A percentile compares a stretch with the other conserved stretches of the same genome.
phyloP scores from a whole-genome alignment of 139 green algal species.

The Monoraphidium neglectum region DNA sequence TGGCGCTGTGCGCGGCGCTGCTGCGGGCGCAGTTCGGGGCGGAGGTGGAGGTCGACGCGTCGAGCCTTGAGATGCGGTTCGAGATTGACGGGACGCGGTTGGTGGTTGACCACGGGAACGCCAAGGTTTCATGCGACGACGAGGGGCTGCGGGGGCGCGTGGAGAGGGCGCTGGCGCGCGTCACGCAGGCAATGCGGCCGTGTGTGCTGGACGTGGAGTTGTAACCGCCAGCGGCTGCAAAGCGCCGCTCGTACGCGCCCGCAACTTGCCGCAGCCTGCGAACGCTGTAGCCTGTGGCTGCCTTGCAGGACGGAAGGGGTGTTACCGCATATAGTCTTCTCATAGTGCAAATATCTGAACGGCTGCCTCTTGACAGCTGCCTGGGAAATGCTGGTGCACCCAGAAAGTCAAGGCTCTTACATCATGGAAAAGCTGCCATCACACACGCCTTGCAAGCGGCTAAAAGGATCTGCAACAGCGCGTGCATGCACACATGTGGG shows the following conservation, averaged over 20 bases:
- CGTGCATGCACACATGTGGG: no score
- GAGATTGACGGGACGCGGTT: slow-evolving; percentile 16
- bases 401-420: no score
- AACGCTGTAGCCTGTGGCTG: background rate
- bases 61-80: slow-evolving; percentile 2
- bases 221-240: background rate
- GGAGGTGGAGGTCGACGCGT: slow-evolving; percentile 43
- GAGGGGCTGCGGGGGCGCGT: slow-evolving; percentile 54
- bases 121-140: slow-evolving; percentile 71
- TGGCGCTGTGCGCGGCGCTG: slow-evolving; percentile 63
- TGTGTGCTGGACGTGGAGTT: slow-evolving; percentile 27
- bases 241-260: background rate
- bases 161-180: slow-evolving; percentile 53
- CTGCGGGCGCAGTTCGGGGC: slow-evolving; percentile 79
- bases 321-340: background rate
- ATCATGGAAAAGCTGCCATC: no score
- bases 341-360: no score
- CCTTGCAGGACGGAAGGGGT: background rate
- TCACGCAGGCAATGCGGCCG: slow-evolving; percentile 62
- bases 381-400: no score
- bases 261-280: background rate
- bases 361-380: no score
- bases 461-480: no score
- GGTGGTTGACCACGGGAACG: slow-evolving; percentile 18
- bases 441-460: no score